Base-by-base conservation (phyloP, 768 basidiomycete species). In the Serendipita vermifera region DNA sequence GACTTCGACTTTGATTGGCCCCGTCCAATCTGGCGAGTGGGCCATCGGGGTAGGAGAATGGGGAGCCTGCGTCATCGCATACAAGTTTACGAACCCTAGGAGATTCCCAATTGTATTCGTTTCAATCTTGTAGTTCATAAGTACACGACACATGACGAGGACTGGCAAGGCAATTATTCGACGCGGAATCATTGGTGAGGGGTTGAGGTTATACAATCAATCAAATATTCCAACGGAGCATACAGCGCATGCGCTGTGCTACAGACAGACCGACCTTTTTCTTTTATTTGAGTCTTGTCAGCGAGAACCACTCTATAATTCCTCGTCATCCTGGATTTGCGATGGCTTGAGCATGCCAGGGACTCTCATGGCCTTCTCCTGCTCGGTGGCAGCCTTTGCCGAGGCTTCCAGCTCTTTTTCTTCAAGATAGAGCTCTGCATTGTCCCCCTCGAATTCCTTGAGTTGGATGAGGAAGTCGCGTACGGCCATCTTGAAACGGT, bases 281-380 rank as follows among this genome's bases (percentile, higher is more conserved):
- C n/a, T n/a, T n/a, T n/a, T 51, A 36, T 36, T 36, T n/a, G 35
- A 36, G 46, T 51, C 32, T 51, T 15, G 26, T 31, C 9, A 24
- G 46, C 32, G 15, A 51, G 24, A 29, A 41, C n/a, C 17, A 7
- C n/a, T 51, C 46, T 51, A 51, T 9, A 51, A 31, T 70, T 88
- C 86, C 66, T 93, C 90, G 71, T 86, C 87, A 71, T 94, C 92
- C 66, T 93, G 89, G 67, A 97, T 66, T 69, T 93, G 89, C 62
- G 85, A 87, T 36, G 92, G 93, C 70, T 96, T 96, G 68, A 97
- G 77, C 86, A 97, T 87, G 36, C 96, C 96, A n/a, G 93, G 94
- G 59, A 98, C 90, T 62, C 87, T 80, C 77, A 88, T 86, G 24
- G 92, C 91, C 33, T 84, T 78, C 71, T 91, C 81, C 54, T 83